phyloP scores from a whole-genome alignment of 169 alveolate genomes.

The Plasmodium yoelii region DNA sequence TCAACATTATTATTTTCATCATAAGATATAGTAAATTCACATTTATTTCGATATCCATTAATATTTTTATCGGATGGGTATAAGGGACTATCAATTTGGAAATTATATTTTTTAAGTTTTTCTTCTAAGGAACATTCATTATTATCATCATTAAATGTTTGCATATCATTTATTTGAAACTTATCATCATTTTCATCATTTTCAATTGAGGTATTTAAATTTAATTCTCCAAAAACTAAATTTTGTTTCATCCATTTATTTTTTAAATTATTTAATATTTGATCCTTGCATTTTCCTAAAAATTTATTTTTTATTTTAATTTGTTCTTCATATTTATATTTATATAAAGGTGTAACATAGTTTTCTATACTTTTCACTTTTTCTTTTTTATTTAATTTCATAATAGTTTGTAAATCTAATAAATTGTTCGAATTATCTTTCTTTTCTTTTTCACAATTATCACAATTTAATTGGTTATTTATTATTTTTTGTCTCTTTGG shows the following conservation, averaged over 20 bases:
- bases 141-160: neutral
- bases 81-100: slow-evolving; percentile 53
- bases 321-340: slow-evolving; percentile 63
- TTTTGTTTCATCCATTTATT: slow-evolving; percentile 59
- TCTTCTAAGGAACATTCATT: slow-evolving; percentile 43
- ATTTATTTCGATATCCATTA: slow-evolving; percentile 61
- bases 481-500: neutral
- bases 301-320: slow-evolving; percentile 59
- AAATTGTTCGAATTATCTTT: neutral
- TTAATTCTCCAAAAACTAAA: slow-evolving; percentile 40
- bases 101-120: slow-evolving; percentile 43
- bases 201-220: slow-evolving; percentile 8
- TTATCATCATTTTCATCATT: slow-evolving; percentile 45
- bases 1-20: slow-evolving; percentile 74
- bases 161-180: slow-evolving; percentile 16
- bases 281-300: slow-evolving; percentile 69
- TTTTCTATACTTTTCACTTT: slow-evolving; percentile 63
- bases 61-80: slow-evolving; percentile 35
- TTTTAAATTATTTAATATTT: slow-evolving; percentile 51
- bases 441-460: neutral
- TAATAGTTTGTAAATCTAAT: slow-evolving; percentile 63
- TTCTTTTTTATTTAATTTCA: slow-evolving; percentile 44
- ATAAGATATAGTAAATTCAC: slow-evolving; percentile 73
- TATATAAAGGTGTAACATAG: slow-evolving; percentile 74
- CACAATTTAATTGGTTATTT: neutral